Percentiles rank a stretch among this genome's conserved stretches.
Conservation (phyloP, 805 yeast species). For the Schwanniomyces occidentalis region DNA sequence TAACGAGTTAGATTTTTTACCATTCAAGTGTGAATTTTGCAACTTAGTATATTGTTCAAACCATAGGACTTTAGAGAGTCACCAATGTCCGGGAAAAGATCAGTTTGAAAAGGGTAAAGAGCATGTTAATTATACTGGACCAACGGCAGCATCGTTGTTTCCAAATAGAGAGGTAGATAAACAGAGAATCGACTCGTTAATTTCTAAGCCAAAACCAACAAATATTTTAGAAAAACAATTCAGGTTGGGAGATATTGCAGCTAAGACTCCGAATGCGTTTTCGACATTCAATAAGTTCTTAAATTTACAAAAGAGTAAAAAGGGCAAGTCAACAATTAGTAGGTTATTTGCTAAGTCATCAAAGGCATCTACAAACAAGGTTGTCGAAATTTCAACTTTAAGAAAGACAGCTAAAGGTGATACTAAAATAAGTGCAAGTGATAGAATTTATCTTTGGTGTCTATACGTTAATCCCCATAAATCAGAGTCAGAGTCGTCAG, state of each 20-base stretch:
- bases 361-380: constrained; percentile 9
- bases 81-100: constrained; percentile 28
- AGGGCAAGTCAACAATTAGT: constrained; percentile 2
- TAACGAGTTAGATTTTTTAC: constrained; percentile 56
- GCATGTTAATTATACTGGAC: constrained; percentile 18
- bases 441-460: constrained; percentile 53
- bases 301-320: constrained; percentile 20
- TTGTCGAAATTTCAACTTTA: constrained; percentile 34
- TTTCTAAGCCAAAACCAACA: constrained; percentile 21
- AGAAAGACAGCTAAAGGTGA: constrained; percentile 56
- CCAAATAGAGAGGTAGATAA: constrained; percentile 51
- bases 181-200: constrained; percentile 29
- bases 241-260: constrained; percentile 29
- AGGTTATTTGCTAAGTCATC: constrained; percentile 6
- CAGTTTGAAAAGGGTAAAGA: constrained; percentile 1
- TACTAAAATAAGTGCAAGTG: constrained; percentile 37
- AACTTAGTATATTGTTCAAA: constrained; percentile 47
- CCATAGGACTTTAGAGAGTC: constrained; percentile 42
- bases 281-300: constrained; percentile 28
- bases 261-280: constrained; percentile 22
- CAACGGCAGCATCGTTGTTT: constrained; percentile 48
- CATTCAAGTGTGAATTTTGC: constrained; percentile 55
- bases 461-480: constrained; percentile 35
- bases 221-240: constrained; percentile 24
- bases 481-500: constrained; percentile 14